Base-by-base conservation (phyloP, 1,139 yeast genomes). In the Yamadazyma conglobata region DNA sequence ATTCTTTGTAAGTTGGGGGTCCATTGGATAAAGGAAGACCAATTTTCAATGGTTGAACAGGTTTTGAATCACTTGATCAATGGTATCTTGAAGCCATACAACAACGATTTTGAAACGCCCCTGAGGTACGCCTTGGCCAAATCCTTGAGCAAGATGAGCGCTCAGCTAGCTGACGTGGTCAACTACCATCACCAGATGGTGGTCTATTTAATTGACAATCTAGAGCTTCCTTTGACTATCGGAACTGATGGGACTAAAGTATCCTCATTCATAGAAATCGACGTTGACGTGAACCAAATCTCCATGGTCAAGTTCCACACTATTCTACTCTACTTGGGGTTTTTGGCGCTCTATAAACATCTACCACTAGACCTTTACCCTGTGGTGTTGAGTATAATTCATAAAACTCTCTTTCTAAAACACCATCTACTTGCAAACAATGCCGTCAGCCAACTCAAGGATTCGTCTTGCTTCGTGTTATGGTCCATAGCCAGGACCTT, bases 381-480 rank as follows among this genome's bases (percentile, higher is more conserved):
- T 0, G 26, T 28, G 0, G 34, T 61, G 5, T 39, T 64, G n/a
- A 47, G 59, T 14, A 40, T 66, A n/a, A 49, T 54, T n/a, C 65
- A 63, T 31, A 45, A 55, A 12, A 72, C 84, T 0, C 52, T 79
- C 5, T 71, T 65, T 28, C 9, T 15, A 7, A 15, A 15, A 5
- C 20, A 20, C 5, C 22, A 15, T 4, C 5, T 15, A 10, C 10
- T 27, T 19, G 70, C 76, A 0, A 58, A 66, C 10, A 62, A 77
- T 0, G 49, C 72, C 9, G 95, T 95, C 0, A 58, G 73, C 2
- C 87, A 80, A 42, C 70, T 89, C 2, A 67, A 95, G 31, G 97
- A 89, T 51, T 78, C 96, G 0, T 78, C 93, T 0, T 84, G 94
- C 50, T 89, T 83, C 50, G 75, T 85, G 3, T 32, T 62, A 6